phyloP scores from a whole-genome alignment of 1,139 yeast genomes.

The Zygotorulaspora mrakii region DNA sequence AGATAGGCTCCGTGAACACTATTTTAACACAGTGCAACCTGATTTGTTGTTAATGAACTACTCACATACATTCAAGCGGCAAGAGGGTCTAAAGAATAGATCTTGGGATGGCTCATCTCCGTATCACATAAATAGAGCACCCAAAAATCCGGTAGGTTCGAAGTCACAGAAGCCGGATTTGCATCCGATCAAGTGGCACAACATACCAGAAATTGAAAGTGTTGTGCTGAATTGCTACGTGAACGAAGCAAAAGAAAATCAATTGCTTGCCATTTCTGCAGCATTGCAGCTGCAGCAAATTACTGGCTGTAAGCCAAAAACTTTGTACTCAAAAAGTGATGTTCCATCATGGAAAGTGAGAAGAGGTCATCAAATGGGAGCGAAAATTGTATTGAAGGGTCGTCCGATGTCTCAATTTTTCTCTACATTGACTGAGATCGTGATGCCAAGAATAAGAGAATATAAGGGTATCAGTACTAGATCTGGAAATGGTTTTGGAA shows the following conservation, averaged over 20 bases:
- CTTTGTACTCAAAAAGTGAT: constrained; percentile 70
- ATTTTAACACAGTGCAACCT: constrained; percentile 63
- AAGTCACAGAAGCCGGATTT: constrained; percentile 70
- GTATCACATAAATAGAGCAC: constrained; percentile 78
- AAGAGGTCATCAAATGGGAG: constrained; percentile 89
- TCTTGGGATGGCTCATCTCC: constrained; percentile 89
- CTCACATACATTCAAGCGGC: constrained; percentile 51
- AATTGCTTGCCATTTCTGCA: constrained; percentile 74
- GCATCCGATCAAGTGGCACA: constrained; percentile 57
- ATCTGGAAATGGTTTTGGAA: constrained; percentile 83
- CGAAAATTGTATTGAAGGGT: constrained; percentile 74
- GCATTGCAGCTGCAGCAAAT: constrained; percentile 84
- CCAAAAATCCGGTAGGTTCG: constrained; percentile 60
- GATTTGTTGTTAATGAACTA: constrained; percentile 78
- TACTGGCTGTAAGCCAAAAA: constrained; percentile 80
- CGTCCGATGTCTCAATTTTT: constrained; percentile 83
- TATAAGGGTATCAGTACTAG: constrained; percentile 72
- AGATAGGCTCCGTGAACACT: constrained; percentile 80
- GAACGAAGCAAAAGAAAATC: constrained; percentile 66
- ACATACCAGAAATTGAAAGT: constrained; percentile 66
- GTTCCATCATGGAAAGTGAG: constrained; percentile 86
- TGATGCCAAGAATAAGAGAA: constrained; percentile 87
- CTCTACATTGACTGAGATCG: constrained; percentile 83
- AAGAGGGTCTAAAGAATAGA: constrained; percentile 70
- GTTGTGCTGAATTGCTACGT: constrained; percentile 75